These are phyloP conservation scores for Helicostylum pulchrum DNA, from an alignment of 192 early-diverging fungal genomes.

Conservation along the genomic window DNA sequence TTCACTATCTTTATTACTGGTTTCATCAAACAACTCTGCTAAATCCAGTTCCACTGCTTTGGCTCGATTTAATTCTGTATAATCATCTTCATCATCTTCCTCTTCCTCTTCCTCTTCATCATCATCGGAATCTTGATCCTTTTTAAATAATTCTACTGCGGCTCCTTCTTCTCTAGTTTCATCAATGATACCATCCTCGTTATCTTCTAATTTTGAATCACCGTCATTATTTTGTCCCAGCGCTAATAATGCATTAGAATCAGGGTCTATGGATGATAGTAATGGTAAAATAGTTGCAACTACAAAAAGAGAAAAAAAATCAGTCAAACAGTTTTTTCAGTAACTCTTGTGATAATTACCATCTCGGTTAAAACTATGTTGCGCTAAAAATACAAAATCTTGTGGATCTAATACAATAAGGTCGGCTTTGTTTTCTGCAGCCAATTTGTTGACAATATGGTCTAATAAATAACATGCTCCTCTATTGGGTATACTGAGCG, in stretches of 20 bases:
- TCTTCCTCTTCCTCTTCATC: neutral
- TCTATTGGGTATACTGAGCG: conserved; percentile 37
- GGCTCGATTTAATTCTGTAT: neutral
- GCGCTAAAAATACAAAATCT: conserved; percentile 51
- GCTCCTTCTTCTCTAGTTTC: neutral
- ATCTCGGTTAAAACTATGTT: conserved; percentile 36
- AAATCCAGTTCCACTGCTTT: conserved; percentile 3
- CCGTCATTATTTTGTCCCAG: conserved; percentile 9
- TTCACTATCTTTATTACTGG: neutral
- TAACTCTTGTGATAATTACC: neutral
- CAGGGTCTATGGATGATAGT: conserved; percentile 12
- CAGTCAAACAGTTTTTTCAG: conserved; percentile 12
- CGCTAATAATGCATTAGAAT: conserved; percentile 20
- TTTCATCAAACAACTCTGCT: conserved; percentile 7
- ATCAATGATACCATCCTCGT: conserved; percentile 1
- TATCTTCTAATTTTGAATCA: neutral
- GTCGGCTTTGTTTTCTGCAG: conserved; percentile 51
- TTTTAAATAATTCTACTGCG: conserved; percentile 3
- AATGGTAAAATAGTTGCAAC: conserved; percentile 12
- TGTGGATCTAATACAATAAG: conserved; percentile 60
- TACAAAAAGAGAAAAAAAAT: conserved; percentile 6
- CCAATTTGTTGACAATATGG: conserved; percentile 39
- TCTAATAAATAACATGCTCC: conserved; percentile 45
- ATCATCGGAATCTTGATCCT: neutral
- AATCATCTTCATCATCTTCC: neutral